Evolutionary conservation across 176 grass and related monocot species (phyloP).

Genomic region (Guadua angustifolia): DNA sequence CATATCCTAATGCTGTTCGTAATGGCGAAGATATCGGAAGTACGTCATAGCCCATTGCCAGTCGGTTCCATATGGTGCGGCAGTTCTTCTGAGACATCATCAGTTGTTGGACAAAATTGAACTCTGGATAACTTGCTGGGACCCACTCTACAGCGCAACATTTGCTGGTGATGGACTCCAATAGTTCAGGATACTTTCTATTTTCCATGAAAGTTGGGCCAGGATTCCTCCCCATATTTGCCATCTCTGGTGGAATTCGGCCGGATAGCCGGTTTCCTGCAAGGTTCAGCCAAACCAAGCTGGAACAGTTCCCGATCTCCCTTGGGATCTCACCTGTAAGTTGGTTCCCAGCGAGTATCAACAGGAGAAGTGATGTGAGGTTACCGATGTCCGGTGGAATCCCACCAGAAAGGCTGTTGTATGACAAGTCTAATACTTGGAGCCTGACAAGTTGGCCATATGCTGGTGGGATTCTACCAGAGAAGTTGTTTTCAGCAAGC

Average conservation of each 20-base stretch:
- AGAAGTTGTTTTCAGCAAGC: conserved; percentile 54
- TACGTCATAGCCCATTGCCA: conserved; percentile 51
- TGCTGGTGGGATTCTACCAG: conserved; percentile 45
- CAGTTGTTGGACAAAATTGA: conserved; percentile 54
- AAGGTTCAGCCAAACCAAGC: conserved; percentile 69
- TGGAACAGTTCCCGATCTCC: conserved; percentile 66
- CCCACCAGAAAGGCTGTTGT: conserved; percentile 10
- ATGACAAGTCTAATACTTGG: conserved; percentile 57
- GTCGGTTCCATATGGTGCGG: conserved; percentile 40
- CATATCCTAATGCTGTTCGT: conserved; percentile 48
- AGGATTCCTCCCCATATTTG: conserved; percentile 53
- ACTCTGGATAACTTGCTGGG: conserved; percentile 46
- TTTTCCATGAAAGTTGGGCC: conserved; percentile 52
- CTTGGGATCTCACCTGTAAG: conserved; percentile 55
- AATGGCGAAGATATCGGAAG: conserved; percentile 36
- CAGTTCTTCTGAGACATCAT: conserved; percentile 48
- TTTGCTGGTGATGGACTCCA: conserved; percentile 16
- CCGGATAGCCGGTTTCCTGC: conserved; percentile 49
- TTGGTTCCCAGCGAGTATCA: conserved; percentile 63
- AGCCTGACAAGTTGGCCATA: conserved; percentile 36
- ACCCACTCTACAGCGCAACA: neutral
- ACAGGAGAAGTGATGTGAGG: conserved; percentile 58
- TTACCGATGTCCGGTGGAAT: conserved; percentile 13
- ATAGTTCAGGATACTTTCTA: conserved; percentile 2
- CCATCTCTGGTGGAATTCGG: conserved; percentile 44